Evolutionary conservation across 257 asterid species (phyloP).

Genomic region (Osmanthus fragrans): DNA sequence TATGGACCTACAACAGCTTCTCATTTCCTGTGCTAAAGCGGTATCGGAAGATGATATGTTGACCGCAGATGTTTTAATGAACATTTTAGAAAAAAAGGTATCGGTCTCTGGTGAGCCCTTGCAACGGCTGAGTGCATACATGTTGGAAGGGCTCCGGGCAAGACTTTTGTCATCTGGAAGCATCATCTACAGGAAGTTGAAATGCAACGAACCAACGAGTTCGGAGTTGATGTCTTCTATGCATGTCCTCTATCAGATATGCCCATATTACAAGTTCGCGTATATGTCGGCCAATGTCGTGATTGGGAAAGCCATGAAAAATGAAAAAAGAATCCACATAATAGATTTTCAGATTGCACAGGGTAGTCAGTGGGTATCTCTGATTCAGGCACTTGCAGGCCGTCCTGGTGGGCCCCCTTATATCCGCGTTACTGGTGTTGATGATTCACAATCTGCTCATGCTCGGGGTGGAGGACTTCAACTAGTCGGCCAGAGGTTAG

Average conservation of each 20-base stretch:
- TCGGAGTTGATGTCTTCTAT: conserved; percentile 83
- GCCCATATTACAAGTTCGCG: conserved; percentile 90
- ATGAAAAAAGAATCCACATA: conserved; percentile 66
- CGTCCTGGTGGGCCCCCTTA: conserved; percentile 58
- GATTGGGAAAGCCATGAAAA: conserved; percentile 71
- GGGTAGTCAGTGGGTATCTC: conserved; percentile 90
- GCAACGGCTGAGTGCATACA: conserved; percentile 79
- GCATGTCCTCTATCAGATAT: conserved; percentile 68
- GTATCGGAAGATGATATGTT: conserved; percentile 61
- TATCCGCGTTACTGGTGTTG: conserved; percentile 59
- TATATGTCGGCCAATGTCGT: conserved; percentile 72
- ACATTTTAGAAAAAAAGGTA: conserved; percentile 61
- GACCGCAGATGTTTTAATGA: conserved; percentile 67
- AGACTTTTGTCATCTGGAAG: conserved; percentile 78
- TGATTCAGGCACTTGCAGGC: conserved; percentile 46
- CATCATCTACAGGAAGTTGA: conserved; percentile 76
- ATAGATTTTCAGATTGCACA: conserved; percentile 95
- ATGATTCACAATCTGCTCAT: conserved; percentile 62
- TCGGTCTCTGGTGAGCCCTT: conserved; percentile 91
- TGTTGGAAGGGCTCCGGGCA: conserved; percentile 93
- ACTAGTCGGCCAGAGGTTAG: conserved; percentile 64
- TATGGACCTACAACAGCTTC: conserved; percentile 73
- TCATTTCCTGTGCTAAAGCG: conserved; percentile 69
- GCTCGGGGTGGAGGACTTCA: conserved; percentile 95
- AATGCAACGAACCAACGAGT: conserved; percentile 85